These are phyloP conservation scores for Boletus edulis DNA, from an alignment of 768 basidiomycete species.

Conservation along the genomic window DNA sequence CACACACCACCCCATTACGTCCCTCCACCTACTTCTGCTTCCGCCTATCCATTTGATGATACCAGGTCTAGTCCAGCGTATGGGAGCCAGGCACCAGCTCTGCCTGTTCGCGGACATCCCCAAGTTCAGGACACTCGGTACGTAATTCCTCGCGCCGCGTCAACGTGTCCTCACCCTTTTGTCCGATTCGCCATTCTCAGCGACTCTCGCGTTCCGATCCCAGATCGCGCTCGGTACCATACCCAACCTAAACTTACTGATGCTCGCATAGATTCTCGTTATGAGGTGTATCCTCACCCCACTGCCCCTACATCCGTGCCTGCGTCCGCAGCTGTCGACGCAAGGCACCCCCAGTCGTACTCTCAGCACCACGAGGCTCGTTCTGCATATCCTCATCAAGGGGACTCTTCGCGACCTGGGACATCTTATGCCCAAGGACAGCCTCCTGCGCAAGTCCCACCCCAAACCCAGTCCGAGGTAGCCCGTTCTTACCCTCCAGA, in stretches of 20 bases:
- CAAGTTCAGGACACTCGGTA: constrained; percentile 24
- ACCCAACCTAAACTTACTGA: constrained; percentile 19
- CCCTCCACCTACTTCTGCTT: constrained; percentile 16
- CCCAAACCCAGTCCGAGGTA: constrained; percentile 15
- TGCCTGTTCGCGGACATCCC: constrained; percentile 18
- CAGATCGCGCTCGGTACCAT: constrained; percentile 23
- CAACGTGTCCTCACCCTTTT: background rate
- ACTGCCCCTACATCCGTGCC: constrained; percentile 13
- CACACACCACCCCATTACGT: constrained; percentile 24
- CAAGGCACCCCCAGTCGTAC: constrained; percentile 21
- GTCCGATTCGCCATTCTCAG: constrained; percentile 17
- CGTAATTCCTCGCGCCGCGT: background rate
- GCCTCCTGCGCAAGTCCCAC: constrained; percentile 3
- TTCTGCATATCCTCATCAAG: constrained; percentile 17
- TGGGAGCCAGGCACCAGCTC: constrained; percentile 11
- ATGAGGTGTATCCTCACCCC: constrained; percentile 22
- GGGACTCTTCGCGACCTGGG: constrained; percentile 17
- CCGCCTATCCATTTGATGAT: constrained; percentile 23
- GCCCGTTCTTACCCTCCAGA: constrained; percentile 19
- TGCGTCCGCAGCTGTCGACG: constrained; percentile 14
- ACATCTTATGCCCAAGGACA: constrained; percentile 21
- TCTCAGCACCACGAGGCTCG: constrained; percentile 21
- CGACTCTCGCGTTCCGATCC: constrained; percentile 19
- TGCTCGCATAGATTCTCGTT: constrained; percentile 25
- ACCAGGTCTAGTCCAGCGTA: constrained; percentile 16